Evolutionary conservation across 352 stramenopile species (phyloP), one percentile per base, ranked within the genome.

Genomic region (Peronospora destructor): DNA sequence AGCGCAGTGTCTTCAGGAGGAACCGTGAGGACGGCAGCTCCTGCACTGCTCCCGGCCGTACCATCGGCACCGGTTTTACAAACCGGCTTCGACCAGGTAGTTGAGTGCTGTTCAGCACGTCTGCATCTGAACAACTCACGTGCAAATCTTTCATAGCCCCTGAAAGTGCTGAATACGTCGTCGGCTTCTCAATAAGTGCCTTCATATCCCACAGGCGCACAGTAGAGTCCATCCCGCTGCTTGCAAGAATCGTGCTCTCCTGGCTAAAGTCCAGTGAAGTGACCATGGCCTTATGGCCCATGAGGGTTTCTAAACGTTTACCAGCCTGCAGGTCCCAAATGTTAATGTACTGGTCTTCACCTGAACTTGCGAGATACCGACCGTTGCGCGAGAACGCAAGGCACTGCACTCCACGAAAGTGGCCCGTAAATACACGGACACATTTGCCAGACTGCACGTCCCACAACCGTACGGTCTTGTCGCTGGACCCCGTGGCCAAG

Each of bases 401-500:
- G 19, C 76, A 67, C 45, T 89, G 87, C 25, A 98, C 78, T 25
- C 85, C 88, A 32, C 81, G 64, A 45, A 86, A 84, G 71, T 96
- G 93, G 25, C 91, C 93, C 39, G 82, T 94, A 57, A 98, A 86
- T 32, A 98, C 71, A 30, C 93, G 87, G 2, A 97, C 71, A 65
- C 90, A 97, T 49, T 85, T 82, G 35, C 89, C 93, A 11, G 73
- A 91, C 49, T 96, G 87, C 30, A 98, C 83, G 63, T 98, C 92
- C 91, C 91, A 98, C 9, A 98, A 67, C 28, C 94, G 73, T 44
- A 94, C 86, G 0, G 91, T 97, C 66, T 96, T 97, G 64, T 98
- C 94, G 49, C 91, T 94, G 21, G 84, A 94, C 6, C 86, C 91
- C 12, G 93, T 98, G 12, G 93, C 70, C 21, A 98, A 45, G 53